Base-by-base conservation (phyloP, 768 basidiomycete species). In the Podaxis pistillaris region DNA sequence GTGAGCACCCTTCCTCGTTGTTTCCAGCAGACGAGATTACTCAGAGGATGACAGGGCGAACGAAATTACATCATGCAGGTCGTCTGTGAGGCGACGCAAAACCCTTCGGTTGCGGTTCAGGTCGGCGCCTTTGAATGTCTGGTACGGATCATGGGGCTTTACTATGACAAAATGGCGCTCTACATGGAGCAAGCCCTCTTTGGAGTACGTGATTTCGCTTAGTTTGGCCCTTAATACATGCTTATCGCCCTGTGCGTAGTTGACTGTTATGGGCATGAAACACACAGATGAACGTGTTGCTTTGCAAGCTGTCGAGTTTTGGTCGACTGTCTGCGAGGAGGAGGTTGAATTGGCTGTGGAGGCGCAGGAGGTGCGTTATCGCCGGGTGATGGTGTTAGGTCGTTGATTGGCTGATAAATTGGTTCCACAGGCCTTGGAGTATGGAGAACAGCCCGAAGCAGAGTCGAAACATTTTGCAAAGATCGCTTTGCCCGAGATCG, bases 51-150 rank as follows among this genome's bases (percentile, higher is more conserved):
- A 2, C 70, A 98, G 94, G 97, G 97, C 68, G 97, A 99, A 75
- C 87, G 97, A 53, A 99, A 98, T 77, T 98, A 97, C 79, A 98
- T 99, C 75, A 99, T 99, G 97, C 97, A 99, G 79, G 95, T 98
- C 47, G 93, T 98, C 17, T 99, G 97, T 72, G 97, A 98, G 72
- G 96, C 96, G 0, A 98, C 97, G 0, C 97, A 98, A 74, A 95
- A 89, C 68, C 64, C 83, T 0, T 76, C 87, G 1, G 86, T 90
- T 2, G 75, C 82, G 38, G 95, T 98, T 38, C 96, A 98, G 79
- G 91, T 97, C n/a, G 93, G 88, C 33, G 90, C 97, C 4, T 99
- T 97, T 69, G 95, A 97, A 73, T 94, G 92, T 76, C 80, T 99
- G 13, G 96, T 98, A 33, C 86, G 89, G 70, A 97, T 98, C 71